Evolutionary conservation across 805 yeast genomes (phyloP).

Genomic region (Suhomyces sp.): DNA sequence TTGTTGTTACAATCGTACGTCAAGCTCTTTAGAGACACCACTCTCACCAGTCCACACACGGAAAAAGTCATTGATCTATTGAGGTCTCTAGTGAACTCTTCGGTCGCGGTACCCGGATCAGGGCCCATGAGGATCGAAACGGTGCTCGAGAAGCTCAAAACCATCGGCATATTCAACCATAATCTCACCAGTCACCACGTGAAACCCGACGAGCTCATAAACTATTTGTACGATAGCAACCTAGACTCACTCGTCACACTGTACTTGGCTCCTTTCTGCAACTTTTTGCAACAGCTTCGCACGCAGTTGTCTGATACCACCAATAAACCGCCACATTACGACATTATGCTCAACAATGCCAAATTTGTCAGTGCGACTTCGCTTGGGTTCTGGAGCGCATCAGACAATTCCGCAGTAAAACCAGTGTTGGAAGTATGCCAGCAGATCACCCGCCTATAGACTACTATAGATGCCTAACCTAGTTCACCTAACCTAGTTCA

Average conservation of each 20-base stretch:
- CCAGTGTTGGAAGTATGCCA: neutral
- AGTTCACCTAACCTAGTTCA: too few species aligned
- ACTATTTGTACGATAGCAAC: slow-evolving; percentile 1
- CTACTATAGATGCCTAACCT: neutral
- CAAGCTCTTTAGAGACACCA: neutral
- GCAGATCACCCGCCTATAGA: neutral
- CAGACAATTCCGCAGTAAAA: neutral
- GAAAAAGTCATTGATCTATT: neutral
- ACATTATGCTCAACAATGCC: slow-evolving; percentile 28
- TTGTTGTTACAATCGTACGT: slow-evolving; percentile 20
- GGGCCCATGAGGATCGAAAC: neutral
- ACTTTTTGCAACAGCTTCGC: slow-evolving; percentile 14
- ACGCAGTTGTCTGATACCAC: slow-evolving; percentile 1
- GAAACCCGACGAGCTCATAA: neutral
- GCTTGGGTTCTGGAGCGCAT: slow-evolving; percentile 3
- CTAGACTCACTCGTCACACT: slow-evolving; percentile 1
- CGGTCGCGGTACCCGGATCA: neutral
- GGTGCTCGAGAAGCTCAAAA: slow-evolving; percentile 17
- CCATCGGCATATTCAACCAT: slow-evolving; percentile 19
- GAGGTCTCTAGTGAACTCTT: neutral
- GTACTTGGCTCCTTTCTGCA: slow-evolving; percentile 9
- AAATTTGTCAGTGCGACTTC: slow-evolving; percentile 29
- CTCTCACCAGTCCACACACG: neutral
- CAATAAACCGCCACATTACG: slow-evolving; percentile 4
- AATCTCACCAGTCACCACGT: slow-evolving; percentile 5